Base-by-base conservation (phyloP, 2,329 filamentous ascomycete species). In the Lachnellula occidentalis region DNA sequence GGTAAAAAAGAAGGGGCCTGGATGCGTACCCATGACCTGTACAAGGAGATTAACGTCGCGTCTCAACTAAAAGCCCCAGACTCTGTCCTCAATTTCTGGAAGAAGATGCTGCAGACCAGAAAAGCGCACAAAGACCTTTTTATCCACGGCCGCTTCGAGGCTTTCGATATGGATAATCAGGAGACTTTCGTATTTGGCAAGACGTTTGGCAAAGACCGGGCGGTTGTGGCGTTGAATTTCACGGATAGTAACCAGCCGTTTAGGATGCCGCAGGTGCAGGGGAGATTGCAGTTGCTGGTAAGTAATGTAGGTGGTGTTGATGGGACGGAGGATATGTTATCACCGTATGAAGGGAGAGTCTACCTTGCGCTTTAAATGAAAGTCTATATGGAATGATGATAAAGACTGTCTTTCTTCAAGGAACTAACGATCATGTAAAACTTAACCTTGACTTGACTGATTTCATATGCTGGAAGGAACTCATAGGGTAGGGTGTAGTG, bases 21-120 rank as follows among this genome's bases (percentile, higher is more conserved):
- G 82, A 85, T 85, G 80, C 73, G 78, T 2, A 73, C 80, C 11
- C 76, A 82, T 55, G 78, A 81, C 22, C 75, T 79, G 50, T 80
- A 78, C 55, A 70, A 66, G 42, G 67, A 68, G 0, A 72, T 84
- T 65, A 87, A 88, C 56, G 83, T 81, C 1, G 74, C 76, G 11
- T 71, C 73, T 1, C 84, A 88, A 64, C 9, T 50, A 4, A 46
- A 54, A 1, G 57, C 65, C 19, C 56, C 56, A 1, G 53, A 56
- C 0, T 64, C 60, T 2, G 58, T 68, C 2, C 51, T 71, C 19
- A 62, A 60, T 46, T 64, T 71, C 48, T 67, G 58, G 61, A 68
- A 58, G 22, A 62, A 62, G 50, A 61, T 69, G 61, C 41, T 69
- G 12, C 42, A 50, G 27, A 41, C 60, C 8, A 53, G 67, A 34